Percentiles rank a stretch among this genome's conserved stretches.
phyloP scores from a whole-genome alignment of 257 asterid species.

The Solanum pinnatisectum region DNA sequence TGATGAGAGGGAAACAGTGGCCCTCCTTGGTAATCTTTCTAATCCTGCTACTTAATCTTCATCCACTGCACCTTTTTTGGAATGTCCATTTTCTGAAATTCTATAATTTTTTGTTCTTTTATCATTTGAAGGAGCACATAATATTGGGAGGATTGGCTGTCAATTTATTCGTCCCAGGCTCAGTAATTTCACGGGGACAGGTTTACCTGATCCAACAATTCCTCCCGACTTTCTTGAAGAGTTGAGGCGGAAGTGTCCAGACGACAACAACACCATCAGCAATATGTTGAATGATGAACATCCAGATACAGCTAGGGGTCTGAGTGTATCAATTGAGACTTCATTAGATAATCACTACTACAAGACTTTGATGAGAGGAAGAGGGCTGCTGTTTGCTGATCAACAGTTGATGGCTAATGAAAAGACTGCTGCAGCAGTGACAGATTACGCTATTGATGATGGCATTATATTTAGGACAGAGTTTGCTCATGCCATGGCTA shows the following conservation, averaged over 20 bases:
- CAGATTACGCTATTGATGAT: constrained; percentile 17
- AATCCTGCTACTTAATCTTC: neutral
- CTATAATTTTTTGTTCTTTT: neutral
- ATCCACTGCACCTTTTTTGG: neutral
- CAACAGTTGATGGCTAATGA: constrained; percentile 22
- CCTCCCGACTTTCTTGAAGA: constrained; percentile 3
- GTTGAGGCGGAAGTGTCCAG: constrained; percentile 3
- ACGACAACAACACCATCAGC: neutral
- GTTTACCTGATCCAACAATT: constrained; percentile 2
- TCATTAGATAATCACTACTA: constrained; percentile 20
- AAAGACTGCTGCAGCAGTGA: constrained; percentile 10
- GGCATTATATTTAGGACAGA: constrained; percentile 8
- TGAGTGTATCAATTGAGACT: neutral
- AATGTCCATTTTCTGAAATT: neutral
- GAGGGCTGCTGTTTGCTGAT: constrained; percentile 25
- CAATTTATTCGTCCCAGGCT: constrained; percentile 11
- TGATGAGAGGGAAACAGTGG: constrained; percentile 20
- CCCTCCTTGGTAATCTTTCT: constrained; percentile 17
- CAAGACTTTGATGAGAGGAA: constrained; percentile 6
- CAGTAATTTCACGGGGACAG: neutral
- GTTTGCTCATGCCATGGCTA: constrained; percentile 21
- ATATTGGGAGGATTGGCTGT: constrained; percentile 20
- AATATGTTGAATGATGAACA: neutral
- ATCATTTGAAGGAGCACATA: constrained; percentile 17
- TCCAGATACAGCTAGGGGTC: neutral